Evolutionary conservation across 768 basidiomycete genomes (phyloP), one percentile per base, ranked within the genome.

Genomic region (Tulasnella sp.): DNA sequence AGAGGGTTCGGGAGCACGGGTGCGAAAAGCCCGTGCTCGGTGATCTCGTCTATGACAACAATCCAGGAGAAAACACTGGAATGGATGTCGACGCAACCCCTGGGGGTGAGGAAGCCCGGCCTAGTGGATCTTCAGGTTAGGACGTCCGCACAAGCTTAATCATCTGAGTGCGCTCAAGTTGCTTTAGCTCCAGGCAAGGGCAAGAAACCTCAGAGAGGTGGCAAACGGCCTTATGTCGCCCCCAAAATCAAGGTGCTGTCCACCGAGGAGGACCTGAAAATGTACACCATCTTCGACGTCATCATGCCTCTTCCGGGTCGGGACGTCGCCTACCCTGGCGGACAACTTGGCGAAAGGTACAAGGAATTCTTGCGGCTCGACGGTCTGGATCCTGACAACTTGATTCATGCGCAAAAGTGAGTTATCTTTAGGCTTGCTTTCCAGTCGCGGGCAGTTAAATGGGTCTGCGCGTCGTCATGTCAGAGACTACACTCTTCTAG

Each of bases 231-330:
- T 42, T 67, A 35, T 22, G 82, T 86, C 62, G 79, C 90, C 14
- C 88, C 87, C 29, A 87, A 84, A 47, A 88, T 97, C 72, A 94
- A 90, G 80, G 87, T 88, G 3, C 80, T 99, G 69, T 88, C 88
- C 0, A 22, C n/a, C 47, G 87, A 87, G 75, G 90, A 85, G 19
- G 93, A 98, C 78, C 79, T 94, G 62, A 83, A 87, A 77, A 87
- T 90, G 72, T 90, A 95, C 80, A 87, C 89, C 17, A 93, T 98
- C 74, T 93, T 94, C 77, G 96, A 99, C 80, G 91, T 98, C 71
- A 87, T 98, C 74, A 93, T 98, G 89, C 95, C 97, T n/a, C 82
- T 98, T 22, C 95, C 97, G 35, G 97, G 97, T 3, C 94, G 88
- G 75, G 93, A 96, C 77, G 93, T 98, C 22, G 90, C 90, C 39